Base-by-base conservation (phyloP, 2,329 filamentous ascomycete species). In the Penicillium sp. region DNA sequence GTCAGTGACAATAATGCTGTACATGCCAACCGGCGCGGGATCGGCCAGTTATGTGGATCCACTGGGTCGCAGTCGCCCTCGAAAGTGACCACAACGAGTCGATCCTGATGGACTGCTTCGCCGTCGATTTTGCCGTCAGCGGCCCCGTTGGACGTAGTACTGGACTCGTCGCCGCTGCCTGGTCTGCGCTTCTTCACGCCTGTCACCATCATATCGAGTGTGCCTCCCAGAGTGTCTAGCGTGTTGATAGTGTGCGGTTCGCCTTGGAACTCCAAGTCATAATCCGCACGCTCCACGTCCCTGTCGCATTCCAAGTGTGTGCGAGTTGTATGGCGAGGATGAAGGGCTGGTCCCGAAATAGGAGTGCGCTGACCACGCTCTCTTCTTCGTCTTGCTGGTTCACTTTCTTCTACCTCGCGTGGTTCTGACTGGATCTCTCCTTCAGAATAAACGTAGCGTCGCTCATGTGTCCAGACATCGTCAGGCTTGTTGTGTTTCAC, bases 201-300 rank as follows among this genome's bases (percentile, higher is more conserved):
- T 13, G 59, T 60, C 11, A 60, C 19, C 59, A 60, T 60, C 51
- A 60, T 49, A 54, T 60, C 59, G 3, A 40, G 14, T 19, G 24
- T 36, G 14, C 50, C 51, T n/a, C 59, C 59, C 33, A 60, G 27
- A 19, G 54, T 55, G 35, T 60, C 59, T 18, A 40, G 52, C 27
- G 59, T 55, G 10, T 61, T 61, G 40, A 61, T 58, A 6, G 59
- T 61, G 40, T 54, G 56, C 1, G 49, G 59, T 35, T 61, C 39
- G n/a, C 19, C 39, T 41, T 41, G 39, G 18, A 41, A 19, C 4
- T 19, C 39, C n/a, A n/a, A 6, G 18, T 41, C 39, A 41, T 41
- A 41, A 41, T 41, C 39, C 39, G 39, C 39, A 2, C 39, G 39
- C 39, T 60, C 59, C 7, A 58, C 51, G 19, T 60, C 59, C 7